phyloP scores from a whole-genome alignment of 768 basidiomycete genomes.

The Holtermanniella nyarrowii region DNA sequence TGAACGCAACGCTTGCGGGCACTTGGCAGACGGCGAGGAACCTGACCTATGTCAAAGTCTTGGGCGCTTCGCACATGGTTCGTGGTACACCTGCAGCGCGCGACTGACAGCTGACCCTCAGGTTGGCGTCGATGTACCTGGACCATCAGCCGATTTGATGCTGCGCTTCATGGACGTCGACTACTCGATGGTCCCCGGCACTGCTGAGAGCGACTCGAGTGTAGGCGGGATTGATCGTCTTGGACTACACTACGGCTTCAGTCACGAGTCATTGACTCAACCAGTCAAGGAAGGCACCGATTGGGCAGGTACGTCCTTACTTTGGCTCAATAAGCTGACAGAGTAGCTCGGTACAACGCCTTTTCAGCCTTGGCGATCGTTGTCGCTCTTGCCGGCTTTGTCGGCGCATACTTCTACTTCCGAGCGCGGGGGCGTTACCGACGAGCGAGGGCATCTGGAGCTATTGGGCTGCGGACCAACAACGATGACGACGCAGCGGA shows the following conservation, averaged over 20 bases:
- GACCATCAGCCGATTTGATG: conserved; percentile 93
- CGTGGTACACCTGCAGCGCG: conserved; percentile 44
- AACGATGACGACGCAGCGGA: conserved; percentile 20
- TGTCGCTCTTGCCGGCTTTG: conserved; percentile 55
- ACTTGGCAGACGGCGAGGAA: conserved; percentile 85
- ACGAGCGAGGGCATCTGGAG: conserved; percentile 24
- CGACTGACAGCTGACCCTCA: background rate
- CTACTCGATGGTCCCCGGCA: conserved; percentile 67
- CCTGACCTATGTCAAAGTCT: conserved; percentile 86
- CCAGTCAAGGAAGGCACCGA: conserved; percentile 71
- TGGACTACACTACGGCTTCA: conserved; percentile 47
- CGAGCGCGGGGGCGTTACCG: conserved; percentile 47
- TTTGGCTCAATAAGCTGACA: background rate
- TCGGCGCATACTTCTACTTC: conserved; percentile 73
- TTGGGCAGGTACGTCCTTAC: conserved; percentile 64
- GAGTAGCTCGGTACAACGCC: conserved; percentile 81
- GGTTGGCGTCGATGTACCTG: conserved; percentile 59
- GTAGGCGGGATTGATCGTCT: conserved; percentile 66
- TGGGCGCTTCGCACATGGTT: conserved; percentile 94
- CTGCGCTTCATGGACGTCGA: conserved; percentile 92
- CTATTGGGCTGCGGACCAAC: conserved; percentile 10
- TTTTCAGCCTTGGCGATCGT: conserved; percentile 80
- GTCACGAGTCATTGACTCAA: conserved; percentile 47
- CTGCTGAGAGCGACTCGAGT: conserved; percentile 65
- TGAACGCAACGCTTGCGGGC: conserved; percentile 67